phyloP scores from a whole-genome alignment of 352 stramenopile genomes.

The Pythium monospermum region DNA sequence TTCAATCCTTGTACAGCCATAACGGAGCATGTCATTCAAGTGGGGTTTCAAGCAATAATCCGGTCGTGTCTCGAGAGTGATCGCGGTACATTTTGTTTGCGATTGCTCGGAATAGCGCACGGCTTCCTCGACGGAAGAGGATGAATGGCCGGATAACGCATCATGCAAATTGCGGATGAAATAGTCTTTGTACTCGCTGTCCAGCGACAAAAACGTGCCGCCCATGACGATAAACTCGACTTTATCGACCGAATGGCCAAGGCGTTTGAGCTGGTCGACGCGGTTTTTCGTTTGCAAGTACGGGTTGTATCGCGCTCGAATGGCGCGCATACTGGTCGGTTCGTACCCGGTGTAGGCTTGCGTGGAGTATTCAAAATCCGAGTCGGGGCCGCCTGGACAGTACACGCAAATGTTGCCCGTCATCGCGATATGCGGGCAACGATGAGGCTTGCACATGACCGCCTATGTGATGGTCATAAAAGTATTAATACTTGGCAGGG shows the following conservation, averaged over 20 bases:
- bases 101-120: constrained; percentile 93
- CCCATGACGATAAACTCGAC: constrained; percentile 98
- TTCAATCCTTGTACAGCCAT: constrained; percentile 97
- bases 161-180: constrained; percentile 97
- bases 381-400: constrained; percentile 94
- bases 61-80: constrained; percentile 97
- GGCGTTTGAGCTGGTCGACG: constrained; percentile 82
- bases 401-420: constrained; percentile 97
- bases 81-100: constrained; percentile 81
- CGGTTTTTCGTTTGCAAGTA: constrained; percentile 91
- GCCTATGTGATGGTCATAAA: too few species aligned
- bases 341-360: constrained; percentile 97
- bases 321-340: constrained; percentile 95
- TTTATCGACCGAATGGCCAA: constrained; percentile 95
- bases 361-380: constrained; percentile 97
- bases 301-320: constrained; percentile 94
- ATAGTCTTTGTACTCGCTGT: constrained; percentile 93
- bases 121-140: constrained; percentile 88
- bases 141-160: constrained; percentile 91
- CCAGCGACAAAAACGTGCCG: constrained; percentile 95
- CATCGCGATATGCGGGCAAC: constrained; percentile 97
- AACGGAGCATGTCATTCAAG: constrained; percentile 95
- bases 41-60: constrained; percentile 97
- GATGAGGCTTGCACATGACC: constrained; percentile 97
- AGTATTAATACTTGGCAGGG: too few species aligned